Conservation (phyloP, 768 basidiomycete genomes). For the Suillus sp. region DNA sequence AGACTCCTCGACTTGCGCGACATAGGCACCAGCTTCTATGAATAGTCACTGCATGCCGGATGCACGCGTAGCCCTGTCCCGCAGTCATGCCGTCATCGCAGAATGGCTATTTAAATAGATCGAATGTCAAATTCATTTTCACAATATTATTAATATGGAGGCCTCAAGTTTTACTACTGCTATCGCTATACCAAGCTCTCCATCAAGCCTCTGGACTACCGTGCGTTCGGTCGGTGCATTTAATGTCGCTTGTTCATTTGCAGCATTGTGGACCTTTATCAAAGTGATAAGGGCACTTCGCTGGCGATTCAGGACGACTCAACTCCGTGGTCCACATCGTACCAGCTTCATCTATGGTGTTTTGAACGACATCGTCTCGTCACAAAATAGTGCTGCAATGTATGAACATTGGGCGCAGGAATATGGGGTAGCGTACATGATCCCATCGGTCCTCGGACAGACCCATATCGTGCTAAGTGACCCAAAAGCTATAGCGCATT, state of each 20-base stretch:
- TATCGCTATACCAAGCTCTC: not conserved
- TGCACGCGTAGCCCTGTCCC: too few species aligned
- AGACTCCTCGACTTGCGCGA: too few species aligned
- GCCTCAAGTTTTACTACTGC: too few species aligned
- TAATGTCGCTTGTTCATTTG: not conserved
- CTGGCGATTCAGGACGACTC: conserved; percentile 31
- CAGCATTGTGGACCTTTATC: conserved; percentile 11
- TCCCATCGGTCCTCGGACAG: conserved; percentile 41
- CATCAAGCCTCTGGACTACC: not conserved
- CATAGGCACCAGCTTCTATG: too few species aligned
- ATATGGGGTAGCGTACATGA: conserved; percentile 46
- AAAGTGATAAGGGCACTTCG: conserved; percentile 10
- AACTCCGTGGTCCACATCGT: conserved; percentile 45
- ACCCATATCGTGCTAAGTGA: conserved; percentile 41
- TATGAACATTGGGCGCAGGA: conserved; percentile 46
- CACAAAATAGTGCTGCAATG: conserved; percentile 34
- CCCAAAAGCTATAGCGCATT: conserved; percentile 50
- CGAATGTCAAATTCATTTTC: not conserved
- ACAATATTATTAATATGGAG: not conserved
- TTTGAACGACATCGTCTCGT: conserved; percentile 28
- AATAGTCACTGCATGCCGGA: too few species aligned
- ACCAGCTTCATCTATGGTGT: conserved; percentile 46
- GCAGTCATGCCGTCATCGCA: not conserved
- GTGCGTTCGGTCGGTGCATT: not conserved
- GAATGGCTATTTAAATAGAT: not conserved